A percentile compares a stretch with the other conserved stretches of the same genome.
Evolutionary conservation across 495 filamentous ascomycete species (phyloP).

Genomic region (Friedmanniomyces simplex): DNA sequence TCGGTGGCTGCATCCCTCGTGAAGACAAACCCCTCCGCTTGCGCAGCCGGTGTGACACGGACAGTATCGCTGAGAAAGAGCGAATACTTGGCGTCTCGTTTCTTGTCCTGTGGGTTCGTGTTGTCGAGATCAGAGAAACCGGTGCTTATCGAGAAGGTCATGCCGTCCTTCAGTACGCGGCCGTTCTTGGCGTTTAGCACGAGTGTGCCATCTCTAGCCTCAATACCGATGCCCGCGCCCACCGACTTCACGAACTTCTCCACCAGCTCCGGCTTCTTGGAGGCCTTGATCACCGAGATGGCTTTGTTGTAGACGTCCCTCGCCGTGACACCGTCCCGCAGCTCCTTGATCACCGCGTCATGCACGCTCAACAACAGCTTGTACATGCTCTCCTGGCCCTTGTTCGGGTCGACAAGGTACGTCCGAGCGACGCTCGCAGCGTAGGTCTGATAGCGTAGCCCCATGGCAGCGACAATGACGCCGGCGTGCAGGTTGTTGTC

Average conservation of each 20-base stretch:
- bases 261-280: constrained; percentile 85
- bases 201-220: constrained; percentile 72
- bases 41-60: constrained; percentile 38
- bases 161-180: constrained; percentile 78
- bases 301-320: constrained; percentile 94
- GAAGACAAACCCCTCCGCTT: constrained; percentile 72
- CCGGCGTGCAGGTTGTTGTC: constrained; percentile 81
- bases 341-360: constrained; percentile 74
- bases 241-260: constrained; percentile 85
- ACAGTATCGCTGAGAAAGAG: constrained; percentile 88
- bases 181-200: constrained; percentile 75
- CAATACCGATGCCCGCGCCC: constrained; percentile 84
- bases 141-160: constrained; percentile 84
- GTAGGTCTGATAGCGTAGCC: constrained; percentile 89
- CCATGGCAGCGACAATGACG: constrained; percentile 83
- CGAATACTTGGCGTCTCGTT: constrained; percentile 67
- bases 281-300: constrained; percentile 54
- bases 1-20: constrained; percentile 86
- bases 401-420: constrained; percentile 93
- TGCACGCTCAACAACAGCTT: constrained; percentile 81
- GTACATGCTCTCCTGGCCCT: constrained; percentile 87
- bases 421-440: constrained; percentile 81
- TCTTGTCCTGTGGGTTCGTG: constrained; percentile 68
- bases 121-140: constrained; percentile 85
- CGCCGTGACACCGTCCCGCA: constrained; percentile 73